phyloP scores from a whole-genome alignment of 164 flowering plant species.

The Tetracentron sinense region DNA sequence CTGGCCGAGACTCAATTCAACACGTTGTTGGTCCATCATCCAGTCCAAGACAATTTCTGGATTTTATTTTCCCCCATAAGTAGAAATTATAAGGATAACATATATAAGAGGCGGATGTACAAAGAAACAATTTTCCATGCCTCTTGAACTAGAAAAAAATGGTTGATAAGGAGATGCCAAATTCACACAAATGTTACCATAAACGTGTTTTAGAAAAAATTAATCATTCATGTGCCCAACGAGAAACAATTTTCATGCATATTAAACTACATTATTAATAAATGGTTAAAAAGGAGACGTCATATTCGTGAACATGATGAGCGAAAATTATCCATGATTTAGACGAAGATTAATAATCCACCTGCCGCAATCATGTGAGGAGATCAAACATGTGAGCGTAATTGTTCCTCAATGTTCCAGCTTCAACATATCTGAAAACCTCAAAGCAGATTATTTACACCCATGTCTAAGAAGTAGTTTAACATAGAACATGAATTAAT shows the following conservation, averaged over 20 bases:
- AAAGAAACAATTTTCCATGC: not conserved
- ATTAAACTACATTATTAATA: not conserved
- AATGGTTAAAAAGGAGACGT: not conserved
- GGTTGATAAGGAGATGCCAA: too few relatives aligned
- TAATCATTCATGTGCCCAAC: not conserved
- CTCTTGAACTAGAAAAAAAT: not conserved
- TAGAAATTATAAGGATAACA: too few relatives aligned
- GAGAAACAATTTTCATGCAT: not conserved
- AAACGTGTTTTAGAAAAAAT: too few relatives aligned
- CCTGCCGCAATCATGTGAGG: conserved; percentile 9
- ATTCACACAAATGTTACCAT: too few relatives aligned
- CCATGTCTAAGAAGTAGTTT: not conserved
- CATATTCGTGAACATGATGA: not conserved
- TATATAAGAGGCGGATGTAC: not conserved
- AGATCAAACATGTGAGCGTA: not conserved
- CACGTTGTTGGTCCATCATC: too few relatives aligned
- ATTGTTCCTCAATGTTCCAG: not conserved
- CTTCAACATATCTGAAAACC: conserved; percentile 7
- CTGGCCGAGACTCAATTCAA: not conserved
- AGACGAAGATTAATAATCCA: not conserved
- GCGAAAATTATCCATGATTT: not conserved
- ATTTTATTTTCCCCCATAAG: not conserved
- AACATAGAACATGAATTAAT: not conserved
- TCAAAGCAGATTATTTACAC: not conserved
- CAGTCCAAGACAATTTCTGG: not conserved